Percentiles rank a stretch among this genome's conserved stretches.
phyloP scores from a whole-genome alignment of 2,329 filamentous ascomycete species.

The Ascocoryne sarcoides region DNA sequence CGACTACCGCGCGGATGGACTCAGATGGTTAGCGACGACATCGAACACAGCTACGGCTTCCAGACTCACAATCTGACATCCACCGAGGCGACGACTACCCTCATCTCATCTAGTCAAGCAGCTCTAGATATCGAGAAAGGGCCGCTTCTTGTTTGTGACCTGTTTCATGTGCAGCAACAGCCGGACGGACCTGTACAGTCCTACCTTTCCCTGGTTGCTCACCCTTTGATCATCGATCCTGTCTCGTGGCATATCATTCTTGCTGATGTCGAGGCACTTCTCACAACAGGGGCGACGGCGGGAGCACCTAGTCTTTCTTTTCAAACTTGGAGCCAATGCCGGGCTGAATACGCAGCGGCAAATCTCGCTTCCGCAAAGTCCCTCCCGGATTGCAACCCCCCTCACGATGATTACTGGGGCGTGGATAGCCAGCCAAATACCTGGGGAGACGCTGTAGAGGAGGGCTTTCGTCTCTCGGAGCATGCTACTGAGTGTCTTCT shows the following conservation, averaged over 20 bases:
- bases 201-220: conserved; percentile 16
- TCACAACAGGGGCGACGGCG: neutral
- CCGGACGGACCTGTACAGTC: conserved; percentile 30
- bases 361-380: neutral
- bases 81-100: neutral
- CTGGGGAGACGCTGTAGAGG: neutral
- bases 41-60: neutral
- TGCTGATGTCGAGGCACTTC: conserved; percentile 29
- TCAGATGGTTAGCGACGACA: conserved; percentile 4
- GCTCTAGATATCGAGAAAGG: conserved; percentile 20
- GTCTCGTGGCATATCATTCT: conserved; percentile 33
- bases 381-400: neutral
- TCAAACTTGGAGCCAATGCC: neutral
- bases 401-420: neutral
- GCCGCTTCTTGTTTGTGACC: conserved; percentile 18
- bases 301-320: neutral
- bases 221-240: conserved; percentile 28
- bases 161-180: too few species aligned
- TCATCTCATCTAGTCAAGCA: conserved; percentile 22
- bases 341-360: neutral
- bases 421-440: neutral
- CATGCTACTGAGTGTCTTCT: neutral
- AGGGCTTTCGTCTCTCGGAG: neutral
- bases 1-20: neutral
- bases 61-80: conserved; percentile 1